These are phyloP conservation scores for Penicillium sp. DNA, from an alignment of 2,329 filamentous ascomycete genomes.

Conservation along the genomic window DNA sequence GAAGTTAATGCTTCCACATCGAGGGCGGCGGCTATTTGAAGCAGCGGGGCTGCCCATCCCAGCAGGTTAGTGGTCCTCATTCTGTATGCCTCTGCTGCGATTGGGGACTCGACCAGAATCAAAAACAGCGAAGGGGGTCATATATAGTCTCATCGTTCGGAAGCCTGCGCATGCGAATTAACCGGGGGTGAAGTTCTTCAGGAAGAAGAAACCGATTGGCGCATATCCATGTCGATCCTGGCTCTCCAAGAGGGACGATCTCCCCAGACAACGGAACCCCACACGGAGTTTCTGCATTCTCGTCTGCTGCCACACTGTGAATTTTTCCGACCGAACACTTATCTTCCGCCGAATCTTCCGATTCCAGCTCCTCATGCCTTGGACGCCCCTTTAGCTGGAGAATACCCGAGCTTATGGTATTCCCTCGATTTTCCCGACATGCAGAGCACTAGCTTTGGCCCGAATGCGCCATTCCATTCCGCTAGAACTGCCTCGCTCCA, in stretches of 20 bases:
- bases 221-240: background rate
- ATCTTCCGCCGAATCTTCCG: background rate
- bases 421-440: too few relatives aligned
- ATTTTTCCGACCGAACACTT: background rate
- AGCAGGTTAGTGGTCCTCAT: background rate
- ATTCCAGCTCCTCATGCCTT: background rate
- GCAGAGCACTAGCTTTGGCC: too few relatives aligned
- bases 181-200: background rate
- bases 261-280: background rate
- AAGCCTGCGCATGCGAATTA: background rate
- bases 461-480: too few relatives aligned
- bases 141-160: background rate
- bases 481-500: too few relatives aligned
- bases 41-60: background rate
- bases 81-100: background rate
- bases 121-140: background rate
- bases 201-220: background rate
- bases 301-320: background rate
- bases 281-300: background rate
- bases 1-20: conserved; percentile 11
- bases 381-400: too few relatives aligned
- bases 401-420: too few relatives aligned
- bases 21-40: background rate
- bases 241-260: background rate
- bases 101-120: background rate